Conservation (phyloP, 306 rosid genomes). For the Prunus campanulata region DNA sequence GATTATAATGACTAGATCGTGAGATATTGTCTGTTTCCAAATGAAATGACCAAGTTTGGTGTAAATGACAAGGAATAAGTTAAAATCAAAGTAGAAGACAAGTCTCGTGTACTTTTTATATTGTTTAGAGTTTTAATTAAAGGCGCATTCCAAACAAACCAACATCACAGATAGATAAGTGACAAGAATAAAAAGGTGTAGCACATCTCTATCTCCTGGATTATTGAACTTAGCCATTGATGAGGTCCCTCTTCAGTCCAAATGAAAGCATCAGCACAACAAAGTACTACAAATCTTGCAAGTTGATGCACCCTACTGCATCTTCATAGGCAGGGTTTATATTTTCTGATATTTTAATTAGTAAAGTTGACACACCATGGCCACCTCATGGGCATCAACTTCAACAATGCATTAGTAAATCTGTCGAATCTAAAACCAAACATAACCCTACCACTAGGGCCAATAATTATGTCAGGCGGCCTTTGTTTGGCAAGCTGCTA, state of each 20-base stretch:
- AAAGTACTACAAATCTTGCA: not conserved
- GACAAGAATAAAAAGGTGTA: not conserved
- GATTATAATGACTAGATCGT: not conserved
- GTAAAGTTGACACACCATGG: too few relatives aligned
- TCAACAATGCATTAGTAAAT: too few relatives aligned
- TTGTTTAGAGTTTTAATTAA: not conserved
- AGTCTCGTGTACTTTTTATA: not conserved
- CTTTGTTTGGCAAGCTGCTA: too few relatives aligned
- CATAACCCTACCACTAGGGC: too few relatives aligned
- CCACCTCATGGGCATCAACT: too few relatives aligned
- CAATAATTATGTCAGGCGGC: too few relatives aligned
- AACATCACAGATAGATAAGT: not conserved
- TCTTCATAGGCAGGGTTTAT: too few relatives aligned
- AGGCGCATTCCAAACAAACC: not conserved
- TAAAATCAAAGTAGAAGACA: not conserved
- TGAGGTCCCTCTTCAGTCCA: not conserved
- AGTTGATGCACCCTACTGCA: too few relatives aligned
- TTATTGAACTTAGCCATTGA: not conserved
- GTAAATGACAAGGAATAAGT: not conserved
- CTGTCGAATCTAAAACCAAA: too few relatives aligned
- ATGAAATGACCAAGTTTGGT: slow-evolving; percentile 10
- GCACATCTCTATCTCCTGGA: not conserved
- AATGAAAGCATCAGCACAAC: not conserved
- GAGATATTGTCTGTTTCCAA: not conserved
- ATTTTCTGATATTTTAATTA: too few relatives aligned